These are phyloP conservation scores for Simplicillium aogashimaense DNA, from an alignment of 2,329 filamentous ascomycete species.

Conservation along the genomic window DNA sequence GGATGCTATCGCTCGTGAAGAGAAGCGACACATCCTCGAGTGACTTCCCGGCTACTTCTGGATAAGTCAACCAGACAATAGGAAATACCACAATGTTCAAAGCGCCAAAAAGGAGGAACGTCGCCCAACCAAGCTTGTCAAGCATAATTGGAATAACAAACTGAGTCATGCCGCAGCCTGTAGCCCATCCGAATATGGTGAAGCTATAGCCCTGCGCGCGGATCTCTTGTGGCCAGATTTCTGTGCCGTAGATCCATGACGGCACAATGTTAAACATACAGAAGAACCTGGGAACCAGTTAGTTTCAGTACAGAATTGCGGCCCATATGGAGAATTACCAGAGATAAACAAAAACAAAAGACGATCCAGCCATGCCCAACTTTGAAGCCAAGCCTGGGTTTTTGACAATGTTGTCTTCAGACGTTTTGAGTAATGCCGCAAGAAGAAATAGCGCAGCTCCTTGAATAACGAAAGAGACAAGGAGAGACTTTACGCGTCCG, in stretches of 20 bases:
- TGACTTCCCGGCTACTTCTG: constrained; percentile 32
- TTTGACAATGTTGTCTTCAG: constrained; percentile 7
- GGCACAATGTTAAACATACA: constrained; percentile 23
- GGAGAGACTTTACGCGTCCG: constrained; percentile 25
- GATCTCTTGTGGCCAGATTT: constrained; percentile 46
- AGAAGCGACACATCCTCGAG: constrained; percentile 40
- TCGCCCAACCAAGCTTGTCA: constrained; percentile 30
- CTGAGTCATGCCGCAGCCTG: constrained; percentile 43
- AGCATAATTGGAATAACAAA: constrained; percentile 45
- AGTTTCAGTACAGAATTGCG: background rate
- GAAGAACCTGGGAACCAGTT: constrained; percentile 13
- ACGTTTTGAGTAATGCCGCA: constrained; percentile 19
- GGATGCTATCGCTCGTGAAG: constrained; percentile 34
- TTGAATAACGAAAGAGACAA: constrained; percentile 18
- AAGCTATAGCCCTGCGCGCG: constrained; percentile 51
- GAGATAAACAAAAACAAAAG: constrained; percentile 14
- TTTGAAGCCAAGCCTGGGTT: constrained; percentile 7
- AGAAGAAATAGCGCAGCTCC: constrained; percentile 18
- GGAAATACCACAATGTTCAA: constrained; percentile 41
- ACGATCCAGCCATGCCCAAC: constrained; percentile 9
- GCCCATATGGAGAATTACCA: constrained; percentile 8
- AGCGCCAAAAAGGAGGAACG: constrained; percentile 41
- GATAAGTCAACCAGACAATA: constrained; percentile 33
- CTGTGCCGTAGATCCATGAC: constrained; percentile 29
- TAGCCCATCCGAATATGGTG: constrained; percentile 48